A percentile compares a stretch with the other conserved stretches of the same genome.
These are phyloP conservation scores for Tremellales sp. DNA, from an alignment of 1,284 basidiomycete genomes.

Conservation along the genomic window DNA sequence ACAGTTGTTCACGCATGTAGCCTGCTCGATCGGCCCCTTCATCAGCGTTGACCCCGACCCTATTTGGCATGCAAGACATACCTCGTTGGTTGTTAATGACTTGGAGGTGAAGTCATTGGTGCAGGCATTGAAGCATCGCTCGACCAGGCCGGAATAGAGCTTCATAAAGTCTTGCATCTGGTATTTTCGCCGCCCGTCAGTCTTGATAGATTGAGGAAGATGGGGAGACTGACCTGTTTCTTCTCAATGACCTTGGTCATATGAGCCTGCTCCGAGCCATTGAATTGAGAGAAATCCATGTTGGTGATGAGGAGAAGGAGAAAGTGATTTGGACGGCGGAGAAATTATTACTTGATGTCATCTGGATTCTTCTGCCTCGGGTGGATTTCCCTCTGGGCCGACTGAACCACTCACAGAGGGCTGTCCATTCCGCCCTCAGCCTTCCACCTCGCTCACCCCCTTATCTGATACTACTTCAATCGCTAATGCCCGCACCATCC, in stretches of 20 bases:
- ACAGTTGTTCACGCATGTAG: slow-evolving; percentile 59
- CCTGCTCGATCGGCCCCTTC: slow-evolving; percentile 7
- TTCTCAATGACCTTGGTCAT: slow-evolving; percentile 85
- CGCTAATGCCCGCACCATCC: slow-evolving; percentile 12
- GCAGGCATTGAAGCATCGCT: slow-evolving; percentile 92
- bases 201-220: background rate
- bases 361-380: too few species aligned
- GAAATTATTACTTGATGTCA: background rate
- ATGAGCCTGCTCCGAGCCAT: slow-evolving; percentile 79
- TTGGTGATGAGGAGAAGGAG: slow-evolving; percentile 3
- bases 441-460: background rate
- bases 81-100: slow-evolving; percentile 89
- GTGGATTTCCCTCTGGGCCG: background rate
- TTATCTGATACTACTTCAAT: too few species aligned
- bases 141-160: slow-evolving; percentile 93
- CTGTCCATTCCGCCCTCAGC: background rate
- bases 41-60: background rate
- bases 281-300: slow-evolving; percentile 86
- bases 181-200: slow-evolving; percentile 1
- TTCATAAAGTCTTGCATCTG: slow-evolving; percentile 98
- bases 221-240: slow-evolving; percentile 65
- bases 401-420: background rate
- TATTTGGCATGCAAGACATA: slow-evolving; percentile 42
- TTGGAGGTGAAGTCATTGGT: slow-evolving; percentile 97
- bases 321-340: background rate